Percentiles rank a stretch among this genome's conserved stretches.
Evolutionary conservation across 768 basidiomycete genomes (phyloP).

Genomic region (Pholiota molesta): DNA sequence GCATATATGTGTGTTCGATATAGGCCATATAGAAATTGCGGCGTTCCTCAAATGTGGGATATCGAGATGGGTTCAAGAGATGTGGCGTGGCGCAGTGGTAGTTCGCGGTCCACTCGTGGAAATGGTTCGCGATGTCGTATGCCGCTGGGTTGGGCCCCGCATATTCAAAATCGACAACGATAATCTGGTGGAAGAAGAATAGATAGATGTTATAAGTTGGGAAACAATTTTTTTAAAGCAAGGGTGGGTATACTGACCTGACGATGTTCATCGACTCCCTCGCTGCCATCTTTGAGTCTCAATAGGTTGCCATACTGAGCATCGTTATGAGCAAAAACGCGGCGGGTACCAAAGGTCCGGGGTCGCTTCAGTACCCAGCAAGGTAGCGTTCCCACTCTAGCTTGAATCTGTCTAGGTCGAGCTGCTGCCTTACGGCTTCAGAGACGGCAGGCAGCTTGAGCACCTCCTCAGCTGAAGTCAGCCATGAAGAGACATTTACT

Average conservation of each 20-base stretch:
- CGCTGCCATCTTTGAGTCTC: slow-evolving; percentile 58
- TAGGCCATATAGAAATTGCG: slow-evolving; percentile 88
- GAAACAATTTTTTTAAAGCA: neutral
- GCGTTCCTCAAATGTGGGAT: slow-evolving; percentile 75
- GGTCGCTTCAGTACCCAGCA: slow-evolving; percentile 70
- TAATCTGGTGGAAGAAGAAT: slow-evolving; percentile 53
- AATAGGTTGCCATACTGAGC: slow-evolving; percentile 95
- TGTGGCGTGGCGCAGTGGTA: slow-evolving; percentile 78
- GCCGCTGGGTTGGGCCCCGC: slow-evolving; percentile 90
- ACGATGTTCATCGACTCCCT: slow-evolving; percentile 71
- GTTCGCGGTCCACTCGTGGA: slow-evolving; percentile 95
- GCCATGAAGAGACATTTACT: slow-evolving; percentile 74
- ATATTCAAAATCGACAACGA: slow-evolving; percentile 98
- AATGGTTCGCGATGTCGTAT: slow-evolving; percentile 96
- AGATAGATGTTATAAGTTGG: slow-evolving; percentile 9
- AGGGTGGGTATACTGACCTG: slow-evolving; percentile 50
- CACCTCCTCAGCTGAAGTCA: slow-evolving; percentile 72
- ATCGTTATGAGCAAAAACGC: slow-evolving; percentile 92
- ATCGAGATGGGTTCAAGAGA: slow-evolving; percentile 59
- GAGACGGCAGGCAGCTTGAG: slow-evolving; percentile 60
- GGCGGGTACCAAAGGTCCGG: slow-evolving; percentile 57
- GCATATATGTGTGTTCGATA: slow-evolving; percentile 52
- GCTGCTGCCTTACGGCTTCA: slow-evolving; percentile 45
- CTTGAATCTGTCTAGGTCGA: slow-evolving; percentile 69
- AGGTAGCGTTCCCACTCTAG: slow-evolving; percentile 70